These are phyloP conservation scores for Solanum appendiculatum DNA, from an alignment of 257 asterid genomes.

Conservation along the genomic window DNA sequence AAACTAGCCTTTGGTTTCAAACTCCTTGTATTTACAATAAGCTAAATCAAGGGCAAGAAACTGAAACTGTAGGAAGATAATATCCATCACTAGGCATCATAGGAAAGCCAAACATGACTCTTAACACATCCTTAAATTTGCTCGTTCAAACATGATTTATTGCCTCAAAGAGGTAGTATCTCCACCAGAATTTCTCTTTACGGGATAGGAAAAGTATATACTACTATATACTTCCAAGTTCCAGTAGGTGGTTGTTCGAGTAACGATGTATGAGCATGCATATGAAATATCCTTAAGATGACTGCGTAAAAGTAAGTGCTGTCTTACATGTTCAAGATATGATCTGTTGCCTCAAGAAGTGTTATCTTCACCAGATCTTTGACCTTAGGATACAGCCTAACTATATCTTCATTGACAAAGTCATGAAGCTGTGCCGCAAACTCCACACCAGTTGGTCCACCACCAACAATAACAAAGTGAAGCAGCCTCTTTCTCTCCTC, in stretches of 20 bases:
- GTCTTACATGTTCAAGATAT: slow-evolving; percentile 80
- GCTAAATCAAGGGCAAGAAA: neutral
- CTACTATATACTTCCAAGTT: neutral
- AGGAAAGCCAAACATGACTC: neutral
- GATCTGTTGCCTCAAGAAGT: slow-evolving; percentile 91
- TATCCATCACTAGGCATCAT: neutral
- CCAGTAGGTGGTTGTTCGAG: neutral
- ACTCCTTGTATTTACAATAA: neutral
- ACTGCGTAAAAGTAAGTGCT: neutral
- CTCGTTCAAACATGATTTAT: neutral
- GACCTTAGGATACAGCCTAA: slow-evolving; percentile 62
- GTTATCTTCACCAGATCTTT: slow-evolving; percentile 72
- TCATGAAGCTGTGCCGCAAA: slow-evolving; percentile 92
- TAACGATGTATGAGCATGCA: neutral
- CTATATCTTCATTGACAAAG: slow-evolving; percentile 69
- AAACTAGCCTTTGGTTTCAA: neutral
- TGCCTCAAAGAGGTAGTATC: neutral
- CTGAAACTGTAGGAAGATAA: neutral
- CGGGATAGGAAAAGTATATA: neutral
- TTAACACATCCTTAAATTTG: neutral
- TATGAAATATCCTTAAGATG: neutral
- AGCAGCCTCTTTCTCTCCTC: slow-evolving; percentile 81
- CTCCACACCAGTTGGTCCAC: slow-evolving; percentile 91
- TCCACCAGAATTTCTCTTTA: neutral
- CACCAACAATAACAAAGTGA: slow-evolving; percentile 95